phyloP scores from a whole-genome alignment of 1,139 yeast genomes.

The Magnusiomyces sp. region DNA sequence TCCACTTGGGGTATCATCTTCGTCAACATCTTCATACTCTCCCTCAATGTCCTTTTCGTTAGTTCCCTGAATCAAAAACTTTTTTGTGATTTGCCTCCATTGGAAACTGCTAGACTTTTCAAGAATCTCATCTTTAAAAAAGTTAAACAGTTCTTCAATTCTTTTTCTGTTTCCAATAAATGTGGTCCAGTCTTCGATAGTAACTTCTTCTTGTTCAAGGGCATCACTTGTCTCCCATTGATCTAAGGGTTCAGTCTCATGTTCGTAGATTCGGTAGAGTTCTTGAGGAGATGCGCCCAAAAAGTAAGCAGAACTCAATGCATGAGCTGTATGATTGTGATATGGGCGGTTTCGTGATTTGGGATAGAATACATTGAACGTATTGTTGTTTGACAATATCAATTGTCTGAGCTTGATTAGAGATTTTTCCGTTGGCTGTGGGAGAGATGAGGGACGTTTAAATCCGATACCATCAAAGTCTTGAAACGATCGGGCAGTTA shows the following conservation, averaged over 20 bases:
- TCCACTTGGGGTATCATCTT: slow-evolving; percentile 6
- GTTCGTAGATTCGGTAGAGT: slow-evolving; percentile 18
- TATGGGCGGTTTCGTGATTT: slow-evolving; percentile 20
- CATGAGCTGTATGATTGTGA: slow-evolving; percentile 30
- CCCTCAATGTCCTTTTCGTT: slow-evolving; percentile 7
- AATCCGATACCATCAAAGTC: slow-evolving; percentile 17
- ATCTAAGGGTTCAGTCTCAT: slow-evolving; percentile 8
- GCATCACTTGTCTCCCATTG: slow-evolving; percentile 19
- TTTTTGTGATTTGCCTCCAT: slow-evolving; percentile 23
- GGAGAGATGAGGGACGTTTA: slow-evolving; percentile 14
- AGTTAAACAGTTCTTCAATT: slow-evolving; percentile 28
- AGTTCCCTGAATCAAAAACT: slow-evolving; percentile 14
- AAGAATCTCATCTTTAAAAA: slow-evolving; percentile 26
- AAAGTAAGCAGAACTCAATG: slow-evolving; percentile 18
- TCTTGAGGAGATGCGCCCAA: slow-evolving; percentile 20
- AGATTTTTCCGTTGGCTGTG: slow-evolving; percentile 18
- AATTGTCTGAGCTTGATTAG: slow-evolving; percentile 21
- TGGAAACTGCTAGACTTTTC: slow-evolving; percentile 20
- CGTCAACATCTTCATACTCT: slow-evolving; percentile 3
- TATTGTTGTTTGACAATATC: slow-evolving; percentile 26
- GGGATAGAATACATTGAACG: slow-evolving; percentile 24
- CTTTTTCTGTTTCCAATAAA: slow-evolving; percentile 24
- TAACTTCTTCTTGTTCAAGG: slow-evolving; percentile 28
- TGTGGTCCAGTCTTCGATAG: slow-evolving; percentile 28
- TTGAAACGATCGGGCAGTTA: not conserved